Evolutionary conservation across 305 asterid species (phyloP), one percentile per base, ranked within the genome.

Genomic region (Fraxinus floribunda): DNA sequence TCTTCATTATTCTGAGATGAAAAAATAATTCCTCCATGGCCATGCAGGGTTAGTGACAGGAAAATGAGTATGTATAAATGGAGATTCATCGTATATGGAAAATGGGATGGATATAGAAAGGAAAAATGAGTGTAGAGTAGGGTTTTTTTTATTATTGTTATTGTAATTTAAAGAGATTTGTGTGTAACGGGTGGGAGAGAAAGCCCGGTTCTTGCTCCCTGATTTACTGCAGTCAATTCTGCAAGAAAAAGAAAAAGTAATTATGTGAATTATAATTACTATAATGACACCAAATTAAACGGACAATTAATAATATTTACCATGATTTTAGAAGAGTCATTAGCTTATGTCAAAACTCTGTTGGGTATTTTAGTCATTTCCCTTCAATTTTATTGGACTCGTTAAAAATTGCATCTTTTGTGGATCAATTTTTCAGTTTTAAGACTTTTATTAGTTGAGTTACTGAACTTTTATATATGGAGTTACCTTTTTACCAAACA

Each of bases 1-100:
- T 88, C 86, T 41, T 80, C 88, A 10, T 79, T 72, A 22, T 79
- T 66, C 38, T 66, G 74, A 2, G 74, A 24, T 0, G 74, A 26
- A 24, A 66, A 24, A 2, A 8, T 24, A 10, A 66, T 11, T 26
- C 35, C 18, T 66, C 36, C 74, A 66, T 26, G 18, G n/a, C 74
- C 74, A 0, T 26, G 74, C 35, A 24, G 35, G 36, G 38, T 66
- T 26, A 66, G 38, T 29, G 20, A 26, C 73, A 66, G 36, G 18
- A 66, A 2, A 26, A 66, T 24, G 36, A 66, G 36, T 1, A 11
- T 10, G 74, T 66, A 66, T 10, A 66, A 66, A 66, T 26, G 36
- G 18, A 9, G 74, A 66, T 15, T 66, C 74, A 66, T 66, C 26
- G 11, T 60, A 60, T 20, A 20, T 20, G 70, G 22, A 52, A 52